Conservation (phyloP, 2,329 filamentous ascomycete species). For the Didymella segeticola region DNA sequence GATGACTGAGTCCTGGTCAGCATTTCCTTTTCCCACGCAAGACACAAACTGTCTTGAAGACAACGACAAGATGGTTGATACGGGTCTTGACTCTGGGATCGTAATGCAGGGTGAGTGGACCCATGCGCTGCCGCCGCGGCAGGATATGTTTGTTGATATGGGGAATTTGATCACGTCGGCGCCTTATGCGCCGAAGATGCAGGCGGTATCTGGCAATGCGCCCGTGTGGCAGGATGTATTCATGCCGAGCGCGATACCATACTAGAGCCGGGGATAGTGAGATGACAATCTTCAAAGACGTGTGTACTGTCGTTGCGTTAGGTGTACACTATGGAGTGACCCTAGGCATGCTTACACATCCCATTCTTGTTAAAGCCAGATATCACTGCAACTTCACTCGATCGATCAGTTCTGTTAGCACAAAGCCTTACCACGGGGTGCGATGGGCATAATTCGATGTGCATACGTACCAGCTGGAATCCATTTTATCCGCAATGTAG, state of each 20-base stretch:
- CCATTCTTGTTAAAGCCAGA: too few relatives aligned
- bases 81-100: conserved; percentile 18
- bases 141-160: conserved; percentile 43
- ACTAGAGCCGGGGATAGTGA: neutral
- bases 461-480: too few relatives aligned
- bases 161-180: conserved; percentile 27
- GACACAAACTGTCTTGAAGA: neutral
- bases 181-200: conserved; percentile 52
- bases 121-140: neutral
- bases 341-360: too few relatives aligned
- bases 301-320: too few relatives aligned
- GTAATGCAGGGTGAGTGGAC: conserved; percentile 57
- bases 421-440: too few relatives aligned
- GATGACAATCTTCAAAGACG: too few relatives aligned
- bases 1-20: neutral
- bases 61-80: neutral
- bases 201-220: conserved; percentile 22
- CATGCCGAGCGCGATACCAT: neutral
- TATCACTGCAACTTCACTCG: too few relatives aligned
- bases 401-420: too few relatives aligned
- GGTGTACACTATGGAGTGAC: too few relatives aligned
- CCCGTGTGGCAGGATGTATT: conserved; percentile 52
- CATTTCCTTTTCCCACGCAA: neutral
- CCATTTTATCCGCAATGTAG: too few relatives aligned
- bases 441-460: too few relatives aligned